Conservation (phyloP, 1,284 basidiomycete genomes). For the Ustilago trichophora region DNA sequence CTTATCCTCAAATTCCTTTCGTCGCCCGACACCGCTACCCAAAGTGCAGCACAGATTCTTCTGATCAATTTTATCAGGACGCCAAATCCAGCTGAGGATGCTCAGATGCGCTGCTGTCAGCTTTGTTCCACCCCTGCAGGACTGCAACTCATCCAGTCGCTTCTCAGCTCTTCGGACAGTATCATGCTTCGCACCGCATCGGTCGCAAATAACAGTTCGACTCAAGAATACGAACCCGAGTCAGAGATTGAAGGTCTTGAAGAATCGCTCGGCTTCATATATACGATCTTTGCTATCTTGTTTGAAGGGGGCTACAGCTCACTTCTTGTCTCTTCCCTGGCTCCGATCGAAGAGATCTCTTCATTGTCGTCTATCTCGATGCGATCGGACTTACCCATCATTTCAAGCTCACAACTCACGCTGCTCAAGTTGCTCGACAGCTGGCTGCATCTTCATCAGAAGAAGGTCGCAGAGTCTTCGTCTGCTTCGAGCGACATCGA, state of each 20-base stretch:
- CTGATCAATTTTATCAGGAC: conserved; percentile 36
- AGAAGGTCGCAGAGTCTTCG: not conserved
- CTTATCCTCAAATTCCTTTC: conserved; percentile 32
- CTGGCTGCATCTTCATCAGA: conserved; percentile 38
- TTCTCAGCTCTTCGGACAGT: conserved; percentile 32
- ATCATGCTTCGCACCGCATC: conserved; percentile 30
- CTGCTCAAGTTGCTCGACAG: conserved; percentile 49
- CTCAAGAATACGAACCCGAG: conserved; percentile 14
- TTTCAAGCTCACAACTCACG: conserved; percentile 41
- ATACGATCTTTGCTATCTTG: conserved; percentile 40
- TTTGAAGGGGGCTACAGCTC: conserved; percentile 32
- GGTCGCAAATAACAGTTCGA: not conserved
- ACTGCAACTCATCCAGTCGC: conserved; percentile 13
- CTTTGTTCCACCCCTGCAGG: conserved; percentile 23
- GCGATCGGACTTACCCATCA: conserved; percentile 12
- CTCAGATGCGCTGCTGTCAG: conserved; percentile 10
- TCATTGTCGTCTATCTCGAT: not conserved
- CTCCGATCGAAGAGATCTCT: conserved; percentile 19
- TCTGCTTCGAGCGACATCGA: not conserved
- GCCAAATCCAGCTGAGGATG: not conserved
- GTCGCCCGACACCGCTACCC: conserved; percentile 32
- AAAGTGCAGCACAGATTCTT: conserved; percentile 35
- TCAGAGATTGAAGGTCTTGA: conserved; percentile 19
- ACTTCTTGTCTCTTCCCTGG: conserved; percentile 15
- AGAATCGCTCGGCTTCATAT: conserved; percentile 44